phyloP scores from a whole-genome alignment of 2,329 filamentous ascomycete species.

The Didymosphaeria variabile region DNA sequence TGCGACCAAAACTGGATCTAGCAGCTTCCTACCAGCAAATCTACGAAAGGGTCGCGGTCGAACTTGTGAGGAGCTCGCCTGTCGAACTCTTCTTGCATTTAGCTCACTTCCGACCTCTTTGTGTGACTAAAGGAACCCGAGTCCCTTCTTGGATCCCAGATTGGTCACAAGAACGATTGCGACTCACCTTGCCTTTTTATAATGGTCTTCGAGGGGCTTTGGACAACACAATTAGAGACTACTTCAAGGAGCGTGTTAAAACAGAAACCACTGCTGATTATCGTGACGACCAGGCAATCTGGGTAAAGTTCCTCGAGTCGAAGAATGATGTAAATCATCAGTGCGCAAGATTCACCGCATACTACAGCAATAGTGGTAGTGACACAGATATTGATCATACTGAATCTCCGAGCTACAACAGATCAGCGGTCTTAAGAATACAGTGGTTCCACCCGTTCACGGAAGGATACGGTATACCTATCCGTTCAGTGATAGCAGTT shows the following conservation, averaged over 20 bases:
- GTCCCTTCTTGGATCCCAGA: constrained; percentile 7
- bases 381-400: background rate
- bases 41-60: background rate
- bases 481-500: background rate
- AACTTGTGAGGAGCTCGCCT: background rate
- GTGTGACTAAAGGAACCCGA: no score
- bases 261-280: no score
- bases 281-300: background rate
- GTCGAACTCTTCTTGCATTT: background rate
- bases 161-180: background rate
- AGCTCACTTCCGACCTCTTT: background rate
- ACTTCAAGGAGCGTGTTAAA: no score
- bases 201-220: background rate
- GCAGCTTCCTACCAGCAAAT: background rate
- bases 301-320: background rate
- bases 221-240: no score
- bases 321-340: background rate
- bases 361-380: background rate
- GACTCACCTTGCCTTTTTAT: background rate
- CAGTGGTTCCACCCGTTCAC: background rate
- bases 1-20: background rate
- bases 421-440: background rate
- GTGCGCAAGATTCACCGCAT: background rate
- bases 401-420: background rate
- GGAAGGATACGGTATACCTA: background rate